These are phyloP conservation scores for Kodamaea alishanica DNA, from an alignment of 1,139 yeast genomes.

Conservation along the genomic window DNA sequence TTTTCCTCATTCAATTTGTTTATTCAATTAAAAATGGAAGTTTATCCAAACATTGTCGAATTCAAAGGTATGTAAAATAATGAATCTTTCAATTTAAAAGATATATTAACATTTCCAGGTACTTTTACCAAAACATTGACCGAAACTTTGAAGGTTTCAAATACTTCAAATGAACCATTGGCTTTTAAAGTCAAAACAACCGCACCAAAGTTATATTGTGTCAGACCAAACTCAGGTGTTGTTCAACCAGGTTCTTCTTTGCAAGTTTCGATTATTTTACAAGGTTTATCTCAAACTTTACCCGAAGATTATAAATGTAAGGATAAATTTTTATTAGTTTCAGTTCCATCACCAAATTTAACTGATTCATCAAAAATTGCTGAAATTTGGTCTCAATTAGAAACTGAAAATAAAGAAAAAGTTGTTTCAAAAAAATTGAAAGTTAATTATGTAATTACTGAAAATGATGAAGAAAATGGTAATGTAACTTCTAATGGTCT, in stretches of 20 bases:
- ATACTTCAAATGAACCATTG: conserved; percentile 56
- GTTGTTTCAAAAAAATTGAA: conserved; percentile 73
- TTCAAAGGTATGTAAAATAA: conserved; percentile 62
- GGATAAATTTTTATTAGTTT: conserved; percentile 88
- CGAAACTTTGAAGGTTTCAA: conserved; percentile 63
- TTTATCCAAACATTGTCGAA: conserved; percentile 58
- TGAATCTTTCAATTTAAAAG: background rate
- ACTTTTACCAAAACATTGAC: conserved; percentile 75
- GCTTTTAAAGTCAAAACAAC: conserved; percentile 98
- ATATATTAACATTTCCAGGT: conserved; percentile 31
- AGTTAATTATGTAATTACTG: conserved; percentile 57
- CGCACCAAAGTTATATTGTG: conserved; percentile 94
- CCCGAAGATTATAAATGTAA: conserved; percentile 71
- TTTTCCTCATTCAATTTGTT: background rate
- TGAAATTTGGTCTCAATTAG: conserved; percentile 71
- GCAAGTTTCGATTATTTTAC: conserved; percentile 78
- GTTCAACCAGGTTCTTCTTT: conserved; percentile 71
- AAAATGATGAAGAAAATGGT: conserved; percentile 18
- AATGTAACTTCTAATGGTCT: conserved; percentile 3
- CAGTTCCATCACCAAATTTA: conserved; percentile 68
- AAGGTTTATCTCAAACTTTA: conserved; percentile 78
- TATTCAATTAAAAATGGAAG: conserved; percentile 45
- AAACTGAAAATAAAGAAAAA: conserved; percentile 54
- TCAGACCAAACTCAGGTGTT: conserved; percentile 88
- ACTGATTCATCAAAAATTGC: conserved; percentile 57